Evolutionary conservation across 306 rosid species (phyloP).

Genomic region (Malus sylvestris): DNA sequence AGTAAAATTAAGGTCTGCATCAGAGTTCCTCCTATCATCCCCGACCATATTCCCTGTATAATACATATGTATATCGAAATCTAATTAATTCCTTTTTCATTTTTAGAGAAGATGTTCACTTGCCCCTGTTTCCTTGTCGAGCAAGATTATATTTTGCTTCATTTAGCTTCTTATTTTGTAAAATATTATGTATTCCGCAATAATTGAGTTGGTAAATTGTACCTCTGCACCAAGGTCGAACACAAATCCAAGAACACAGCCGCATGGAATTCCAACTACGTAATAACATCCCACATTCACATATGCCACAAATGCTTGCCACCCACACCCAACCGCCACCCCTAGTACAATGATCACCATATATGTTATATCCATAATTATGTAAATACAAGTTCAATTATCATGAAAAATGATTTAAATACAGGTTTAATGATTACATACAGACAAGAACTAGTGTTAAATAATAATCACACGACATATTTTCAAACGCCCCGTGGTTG

Average conservation of each 20-base stretch:
- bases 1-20: constrained; percentile 54
- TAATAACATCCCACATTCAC: constrained; percentile 66
- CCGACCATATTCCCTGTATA: constrained; percentile 67
- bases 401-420: background rate
- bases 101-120: no score
- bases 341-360: constrained; percentile 25
- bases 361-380: background rate
- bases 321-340: constrained; percentile 82
- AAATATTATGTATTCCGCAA: background rate
- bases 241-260: constrained; percentile 57
- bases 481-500: no score
- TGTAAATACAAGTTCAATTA: background rate
- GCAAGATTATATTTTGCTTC: background rate
- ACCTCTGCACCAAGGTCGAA: constrained; percentile 62
- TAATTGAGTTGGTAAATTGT: background rate
- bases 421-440: background rate
- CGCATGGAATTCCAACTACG: constrained; percentile 52
- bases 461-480: no score
- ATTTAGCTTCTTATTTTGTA: background rate
- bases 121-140: no score
- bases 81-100: background rate
- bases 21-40: constrained; percentile 74
- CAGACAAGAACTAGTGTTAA: background rate
- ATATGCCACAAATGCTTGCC: constrained; percentile 73
- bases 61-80: background rate